Conservation (phyloP, 2,329 filamentous ascomycete species). For the Sclerotinia subarctica region DNA sequence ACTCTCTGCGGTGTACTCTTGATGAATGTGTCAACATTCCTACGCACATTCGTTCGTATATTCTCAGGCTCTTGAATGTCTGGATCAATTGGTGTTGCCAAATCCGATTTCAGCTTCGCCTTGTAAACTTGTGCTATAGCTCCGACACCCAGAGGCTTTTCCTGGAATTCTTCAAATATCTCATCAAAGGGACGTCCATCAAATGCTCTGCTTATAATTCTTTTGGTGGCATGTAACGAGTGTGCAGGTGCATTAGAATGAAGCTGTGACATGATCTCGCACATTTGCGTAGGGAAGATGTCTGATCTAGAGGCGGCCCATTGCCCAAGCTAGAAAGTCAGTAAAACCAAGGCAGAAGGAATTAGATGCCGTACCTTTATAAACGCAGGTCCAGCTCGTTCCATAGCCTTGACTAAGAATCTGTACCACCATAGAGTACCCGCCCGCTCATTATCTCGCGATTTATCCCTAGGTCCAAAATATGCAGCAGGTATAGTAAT, state of each 20-base stretch:
- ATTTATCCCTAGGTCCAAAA: slow-evolving; percentile 63
- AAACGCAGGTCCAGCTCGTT: slow-evolving; percentile 88
- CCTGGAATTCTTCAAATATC: slow-evolving; percentile 94
- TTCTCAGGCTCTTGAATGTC: slow-evolving; percentile 55
- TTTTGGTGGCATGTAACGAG: slow-evolving; percentile 74
- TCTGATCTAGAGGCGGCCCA: slow-evolving; percentile 96
- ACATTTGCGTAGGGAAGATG: slow-evolving; percentile 93
- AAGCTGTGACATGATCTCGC: slow-evolving; percentile 86
- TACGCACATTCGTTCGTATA: slow-evolving; percentile 66
- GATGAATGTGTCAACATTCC: slow-evolving; percentile 79
- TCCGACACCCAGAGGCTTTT: slow-evolving; percentile 84
- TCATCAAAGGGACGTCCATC: slow-evolving; percentile 76
- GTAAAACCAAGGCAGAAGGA: background rate
- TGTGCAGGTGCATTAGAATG: slow-evolving; percentile 95
- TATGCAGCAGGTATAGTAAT: slow-evolving; percentile 75
- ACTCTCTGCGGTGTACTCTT: slow-evolving; percentile 83
- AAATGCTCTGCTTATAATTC: slow-evolving; percentile 78
- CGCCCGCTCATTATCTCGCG: slow-evolving; percentile 68
- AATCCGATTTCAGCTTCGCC: slow-evolving; percentile 78
- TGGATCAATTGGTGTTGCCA: slow-evolving; percentile 61
- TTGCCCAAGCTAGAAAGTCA: slow-evolving; percentile 70
- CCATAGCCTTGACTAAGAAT: slow-evolving; percentile 85
- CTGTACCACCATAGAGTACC: slow-evolving; percentile 94
- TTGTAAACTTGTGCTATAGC: slow-evolving; percentile 98
- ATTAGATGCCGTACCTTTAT: slow-evolving; percentile 69